phyloP scores from a whole-genome alignment of 345 rosid genomes.

The Gossypium sturtianum region DNA sequence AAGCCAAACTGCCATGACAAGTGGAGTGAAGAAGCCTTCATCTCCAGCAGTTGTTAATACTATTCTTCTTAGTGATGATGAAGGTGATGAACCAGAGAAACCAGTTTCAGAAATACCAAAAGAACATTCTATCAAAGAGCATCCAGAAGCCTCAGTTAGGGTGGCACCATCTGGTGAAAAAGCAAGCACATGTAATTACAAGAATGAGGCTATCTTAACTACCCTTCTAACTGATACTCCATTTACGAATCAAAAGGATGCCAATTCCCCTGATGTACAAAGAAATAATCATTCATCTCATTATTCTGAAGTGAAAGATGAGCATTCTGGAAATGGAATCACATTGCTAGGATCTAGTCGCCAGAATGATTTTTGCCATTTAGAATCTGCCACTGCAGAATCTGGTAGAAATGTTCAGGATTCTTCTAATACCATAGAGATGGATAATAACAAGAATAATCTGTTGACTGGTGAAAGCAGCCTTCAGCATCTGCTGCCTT shows the following conservation, averaged over 20 bases:
- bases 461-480: slow-evolving; percentile 21
- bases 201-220: slow-evolving; percentile 19
- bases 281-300: slow-evolving; percentile 26
- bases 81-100: slow-evolving; percentile 48
- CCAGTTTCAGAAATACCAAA: slow-evolving; percentile 29
- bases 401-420: slow-evolving; percentile 27
- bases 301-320: slow-evolving; percentile 26
- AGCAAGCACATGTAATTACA: slow-evolving; percentile 20
- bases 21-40: slow-evolving; percentile 32
- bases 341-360: slow-evolving; percentile 23
- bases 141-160: slow-evolving; percentile 22
- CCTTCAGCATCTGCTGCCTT: slow-evolving; percentile 20
- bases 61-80: slow-evolving; percentile 81
- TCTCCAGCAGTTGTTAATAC: slow-evolving; percentile 32
- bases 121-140: slow-evolving; percentile 18
- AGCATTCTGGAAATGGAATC: slow-evolving; percentile 27
- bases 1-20: slow-evolving; percentile 19
- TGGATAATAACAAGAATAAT: slow-evolving; percentile 17
- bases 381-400: slow-evolving; percentile 28
- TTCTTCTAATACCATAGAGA: slow-evolving; percentile 25
- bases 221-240: slow-evolving; percentile 20
- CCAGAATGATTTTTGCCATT: slow-evolving; percentile 21
- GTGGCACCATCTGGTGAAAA: slow-evolving; percentile 28
- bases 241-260: slow-evolving; percentile 24
- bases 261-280: slow-evolving; percentile 28